Evolutionary conservation across 2,329 filamentous ascomycete genomes (phyloP), one percentile per base, ranked within the genome.

Genomic region (Alternaria sp.): DNA sequence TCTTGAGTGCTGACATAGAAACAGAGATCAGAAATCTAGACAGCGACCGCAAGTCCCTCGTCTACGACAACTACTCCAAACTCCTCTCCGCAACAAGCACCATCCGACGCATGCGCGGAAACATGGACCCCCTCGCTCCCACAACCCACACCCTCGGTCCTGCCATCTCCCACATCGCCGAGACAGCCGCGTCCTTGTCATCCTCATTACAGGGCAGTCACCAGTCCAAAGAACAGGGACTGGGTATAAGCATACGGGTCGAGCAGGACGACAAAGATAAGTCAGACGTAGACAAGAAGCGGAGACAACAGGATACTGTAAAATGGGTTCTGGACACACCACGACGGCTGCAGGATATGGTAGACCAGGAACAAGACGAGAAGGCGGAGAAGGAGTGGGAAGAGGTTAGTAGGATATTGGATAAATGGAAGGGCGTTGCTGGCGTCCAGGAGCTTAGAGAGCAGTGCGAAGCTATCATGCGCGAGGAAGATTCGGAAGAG

Each of bases 21-120:
- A 5, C 7, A 69, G 95, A 98, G 82, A 95, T 97, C 51, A 84
- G 94, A 41, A 94, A 93, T 3, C 85, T 99, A 18, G 96, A 98
- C 75, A 95, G 95, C 23, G 96, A 99, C 85, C 92, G 96, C 80
- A 99, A 99, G 82, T 94, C 95, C 2, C 83, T 99, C 65, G 96
- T 99, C 5, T 99, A 99, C 79, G 95, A 99, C 79, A 99, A 99
- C 78, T 99, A 98, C 80, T 96, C 92, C 71, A 98, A 98, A 82
- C 83, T 99, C 70, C 97, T 99, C 70, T 88, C 91, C n/a, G 96
- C 96, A 1, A 97, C 96, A 11, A 95, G 97, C 80, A 98, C 95
- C 4, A 99, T 99, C 74, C 88, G 92, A 54, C 93, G 92, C 84
- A 94, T 96, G 92, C 86, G 92, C 61, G 86, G 88, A 30, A 93